Evolutionary conservation across 352 stramenopile species (phyloP).

Genomic region (Phytophthora boehmeriae): DNA sequence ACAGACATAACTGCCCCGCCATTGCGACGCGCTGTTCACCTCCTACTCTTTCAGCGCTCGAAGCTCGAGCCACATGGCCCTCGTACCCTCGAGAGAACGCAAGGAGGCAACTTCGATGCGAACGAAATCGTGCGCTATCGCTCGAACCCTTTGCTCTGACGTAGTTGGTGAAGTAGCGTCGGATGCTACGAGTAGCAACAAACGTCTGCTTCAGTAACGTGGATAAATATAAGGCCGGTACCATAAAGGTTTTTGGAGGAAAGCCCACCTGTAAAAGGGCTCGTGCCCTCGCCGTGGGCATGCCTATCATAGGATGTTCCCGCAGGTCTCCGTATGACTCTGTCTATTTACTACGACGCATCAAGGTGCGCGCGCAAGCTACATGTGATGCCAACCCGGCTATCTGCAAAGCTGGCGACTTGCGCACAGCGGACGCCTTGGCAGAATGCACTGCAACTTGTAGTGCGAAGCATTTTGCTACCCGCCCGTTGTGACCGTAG

Average conservation of each 20-base stretch:
- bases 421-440: background rate
- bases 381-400: background rate
- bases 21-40: too few species aligned
- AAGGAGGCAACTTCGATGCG: too few species aligned
- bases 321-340: background rate
- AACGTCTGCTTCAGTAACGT: background rate
- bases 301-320: background rate
- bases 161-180: background rate
- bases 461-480: too few species aligned
- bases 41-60: too few species aligned
- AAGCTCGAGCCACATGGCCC: too few species aligned
- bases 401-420: background rate
- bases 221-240: background rate
- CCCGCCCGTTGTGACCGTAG: background rate
- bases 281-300: too few species aligned
- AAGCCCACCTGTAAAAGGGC: too few species aligned
- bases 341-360: background rate
- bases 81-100: too few species aligned
- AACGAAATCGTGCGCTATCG: too few species aligned
- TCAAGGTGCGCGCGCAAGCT: background rate
- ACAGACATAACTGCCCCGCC: too few species aligned
- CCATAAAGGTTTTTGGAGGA: too few species aligned
- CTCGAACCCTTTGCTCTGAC: too few species aligned
- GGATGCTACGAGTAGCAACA: background rate
- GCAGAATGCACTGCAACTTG: background rate